Evolutionary conservation across 2,329 filamentous ascomycete genomes (phyloP).

Genomic region (Venturia effusa): DNA sequence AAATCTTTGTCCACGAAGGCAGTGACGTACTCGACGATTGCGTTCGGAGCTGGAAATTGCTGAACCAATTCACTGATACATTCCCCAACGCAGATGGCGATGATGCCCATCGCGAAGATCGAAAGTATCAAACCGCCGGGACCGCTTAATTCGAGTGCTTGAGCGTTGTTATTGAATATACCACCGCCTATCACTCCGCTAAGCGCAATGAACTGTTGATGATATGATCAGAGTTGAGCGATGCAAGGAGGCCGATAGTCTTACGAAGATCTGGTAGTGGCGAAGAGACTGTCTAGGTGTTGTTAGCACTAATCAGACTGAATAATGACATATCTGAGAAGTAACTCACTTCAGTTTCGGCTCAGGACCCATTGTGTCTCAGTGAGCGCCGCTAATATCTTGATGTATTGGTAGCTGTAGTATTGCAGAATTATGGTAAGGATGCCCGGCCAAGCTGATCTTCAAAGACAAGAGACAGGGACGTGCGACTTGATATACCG

Average conservation of each 20-base stretch:
- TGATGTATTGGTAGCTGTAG: background rate
- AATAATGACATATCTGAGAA: background rate
- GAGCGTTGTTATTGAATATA: background rate
- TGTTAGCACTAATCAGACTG: background rate
- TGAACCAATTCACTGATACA: conserved; percentile 4
- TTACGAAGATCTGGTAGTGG: background rate
- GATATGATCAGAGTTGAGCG: background rate
- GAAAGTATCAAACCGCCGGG: background rate
- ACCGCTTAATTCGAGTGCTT: conserved; percentile 1
- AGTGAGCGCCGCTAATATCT: background rate
- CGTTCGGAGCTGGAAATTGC: background rate
- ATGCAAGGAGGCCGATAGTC: background rate
- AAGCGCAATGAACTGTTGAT: conserved; percentile 2
- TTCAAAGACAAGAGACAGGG: background rate
- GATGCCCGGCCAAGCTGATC: background rate
- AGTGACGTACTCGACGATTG: background rate
- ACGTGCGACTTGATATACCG: background rate
- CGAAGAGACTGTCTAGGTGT: background rate
- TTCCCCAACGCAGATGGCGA: conserved; percentile 4
- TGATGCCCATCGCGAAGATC: background rate
- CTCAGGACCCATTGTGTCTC: background rate
- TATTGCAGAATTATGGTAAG: background rate
- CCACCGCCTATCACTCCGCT: conserved; percentile 7
- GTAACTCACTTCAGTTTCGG: background rate
- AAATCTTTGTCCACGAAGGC: conserved; percentile 7